These are phyloP conservation scores for Penicillium olsonii DNA, from an alignment of 2,329 filamentous ascomycete species.

Conservation along the genomic window DNA sequence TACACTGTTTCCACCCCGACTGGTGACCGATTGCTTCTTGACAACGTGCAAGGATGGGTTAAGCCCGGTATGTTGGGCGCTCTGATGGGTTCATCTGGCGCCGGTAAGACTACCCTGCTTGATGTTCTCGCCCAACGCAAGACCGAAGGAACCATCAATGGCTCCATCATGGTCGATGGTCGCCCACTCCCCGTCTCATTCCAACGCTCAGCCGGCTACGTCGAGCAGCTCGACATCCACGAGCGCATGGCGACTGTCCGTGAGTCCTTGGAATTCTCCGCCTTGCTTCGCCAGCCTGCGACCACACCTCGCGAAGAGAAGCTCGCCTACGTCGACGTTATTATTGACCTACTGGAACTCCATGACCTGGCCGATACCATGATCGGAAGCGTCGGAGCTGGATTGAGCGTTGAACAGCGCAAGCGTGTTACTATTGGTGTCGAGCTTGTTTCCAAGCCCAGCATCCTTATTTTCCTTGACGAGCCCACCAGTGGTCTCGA, in stretches of 20 bases:
- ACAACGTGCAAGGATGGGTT: slow-evolving; percentile 71
- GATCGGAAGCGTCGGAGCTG: slow-evolving; percentile 48
- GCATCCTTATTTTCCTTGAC: slow-evolving; percentile 68
- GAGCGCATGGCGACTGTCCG: slow-evolving; percentile 66
- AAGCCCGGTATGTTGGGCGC: slow-evolving; percentile 77
- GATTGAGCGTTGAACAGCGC: slow-evolving; percentile 63
- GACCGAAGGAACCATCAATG: slow-evolving; percentile 61
- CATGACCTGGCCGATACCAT: slow-evolving; percentile 65
- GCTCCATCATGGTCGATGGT: slow-evolving; percentile 68
- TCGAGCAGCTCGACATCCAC: slow-evolving; percentile 69
- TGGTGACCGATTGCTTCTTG: slow-evolving; percentile 59
- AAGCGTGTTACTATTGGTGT: slow-evolving; percentile 73
- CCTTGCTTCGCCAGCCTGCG: slow-evolving; percentile 60
- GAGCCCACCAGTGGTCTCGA: slow-evolving; percentile 71
- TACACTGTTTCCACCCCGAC: slow-evolving; percentile 67
- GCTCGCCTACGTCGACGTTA: slow-evolving; percentile 63
- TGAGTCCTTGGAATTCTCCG: slow-evolving; percentile 67
- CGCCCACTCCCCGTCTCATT: slow-evolving; percentile 61
- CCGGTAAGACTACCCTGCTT: slow-evolving; percentile 73
- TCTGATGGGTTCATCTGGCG: slow-evolving; percentile 75
- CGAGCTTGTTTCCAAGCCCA: slow-evolving; percentile 68
- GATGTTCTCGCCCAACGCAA: slow-evolving; percentile 75
- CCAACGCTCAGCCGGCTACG: slow-evolving; percentile 68
- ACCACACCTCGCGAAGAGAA: slow-evolving; percentile 59
- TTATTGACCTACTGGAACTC: slow-evolving; percentile 65